Conservation (phyloP, 73 alveolate species). For the Paramecium caudatum region DNA sequence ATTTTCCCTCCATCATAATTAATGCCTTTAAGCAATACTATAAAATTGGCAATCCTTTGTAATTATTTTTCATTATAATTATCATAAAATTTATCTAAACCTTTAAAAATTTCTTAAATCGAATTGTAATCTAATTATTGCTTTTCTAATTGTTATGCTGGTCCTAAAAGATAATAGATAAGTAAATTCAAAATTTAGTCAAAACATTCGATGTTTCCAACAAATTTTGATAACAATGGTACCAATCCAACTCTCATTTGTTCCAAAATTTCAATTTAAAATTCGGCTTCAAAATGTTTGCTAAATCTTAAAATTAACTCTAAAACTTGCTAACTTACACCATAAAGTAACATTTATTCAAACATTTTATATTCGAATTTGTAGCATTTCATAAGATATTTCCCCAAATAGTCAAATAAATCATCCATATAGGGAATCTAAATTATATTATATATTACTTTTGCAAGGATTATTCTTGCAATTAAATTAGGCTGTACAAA, state of each 20-base stretch:
- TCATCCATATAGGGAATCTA: conserved; percentile 8
- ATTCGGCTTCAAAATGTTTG: not conserved
- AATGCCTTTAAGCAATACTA: not conserved
- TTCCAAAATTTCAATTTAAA: not conserved
- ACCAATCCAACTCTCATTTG: not conserved
- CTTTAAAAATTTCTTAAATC: not conserved
- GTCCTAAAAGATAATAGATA: not conserved
- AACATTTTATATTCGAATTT: conserved; percentile 26
- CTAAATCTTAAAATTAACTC: not conserved
- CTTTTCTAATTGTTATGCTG: not conserved
- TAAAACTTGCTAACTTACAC: not conserved
- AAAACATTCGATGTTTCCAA: not conserved
- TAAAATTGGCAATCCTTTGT: not conserved
- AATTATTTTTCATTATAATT: not conserved
- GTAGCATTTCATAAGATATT: not conserved
- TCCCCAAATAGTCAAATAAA: not conserved
- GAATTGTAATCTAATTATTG: not conserved
- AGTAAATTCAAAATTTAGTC: not conserved
- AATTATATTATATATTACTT: not conserved
- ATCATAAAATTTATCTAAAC: not conserved
- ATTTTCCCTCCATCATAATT: too few relatives aligned
- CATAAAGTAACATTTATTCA: not conserved
- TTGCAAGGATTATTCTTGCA: not conserved
- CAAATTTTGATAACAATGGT: not conserved
- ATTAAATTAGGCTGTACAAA: not conserved